phyloP scores from a whole-genome alignment of 371 early-diverging fungal species.

The Polyrhizophydium stewartii region DNA sequence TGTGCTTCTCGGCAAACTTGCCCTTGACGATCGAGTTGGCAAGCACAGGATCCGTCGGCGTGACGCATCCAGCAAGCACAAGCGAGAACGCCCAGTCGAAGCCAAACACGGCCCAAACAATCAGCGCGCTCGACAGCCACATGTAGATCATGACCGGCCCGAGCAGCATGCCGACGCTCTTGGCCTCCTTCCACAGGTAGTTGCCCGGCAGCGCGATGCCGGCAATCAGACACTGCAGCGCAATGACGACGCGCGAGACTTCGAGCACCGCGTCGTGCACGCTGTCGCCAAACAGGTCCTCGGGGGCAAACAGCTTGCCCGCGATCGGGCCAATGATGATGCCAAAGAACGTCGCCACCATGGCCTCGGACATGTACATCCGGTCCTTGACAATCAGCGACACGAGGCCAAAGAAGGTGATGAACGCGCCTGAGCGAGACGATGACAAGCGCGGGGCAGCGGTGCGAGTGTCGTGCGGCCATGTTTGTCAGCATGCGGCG shows the following conservation, averaged over 20 bases:
- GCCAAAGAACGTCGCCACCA: conserved; percentile 85
- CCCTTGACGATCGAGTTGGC: conserved; percentile 93
- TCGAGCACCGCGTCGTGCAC: conserved; percentile 54
- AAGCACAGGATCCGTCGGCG: conserved; percentile 96
- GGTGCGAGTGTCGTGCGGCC: not conserved
- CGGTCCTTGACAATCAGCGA: conserved; percentile 90
- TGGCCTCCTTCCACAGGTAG: not conserved
- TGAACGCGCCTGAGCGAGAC: not conserved
- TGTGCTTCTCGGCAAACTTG: conserved; percentile 85
- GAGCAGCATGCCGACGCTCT: conserved; percentile 52
- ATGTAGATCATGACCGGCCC: conserved; percentile 81
- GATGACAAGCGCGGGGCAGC: conserved; percentile 2
- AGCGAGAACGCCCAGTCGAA: conserved; percentile 57
- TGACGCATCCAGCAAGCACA: conserved; percentile 82
- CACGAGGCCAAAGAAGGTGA: conserved; percentile 55
- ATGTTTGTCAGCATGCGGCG: not conserved
- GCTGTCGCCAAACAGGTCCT: conserved; percentile 17
- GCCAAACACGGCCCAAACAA: conserved; percentile 64
- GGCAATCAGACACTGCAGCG: conserved; percentile 86
- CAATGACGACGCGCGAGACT: conserved; percentile 67
- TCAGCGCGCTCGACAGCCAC: conserved; percentile 78
- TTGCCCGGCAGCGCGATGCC: conserved; percentile 62
- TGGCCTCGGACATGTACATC: conserved; percentile 86
- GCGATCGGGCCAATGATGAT: conserved; percentile 75
- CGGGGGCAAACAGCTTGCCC: conserved; percentile 42